phyloP scores from a whole-genome alignment of 2,329 filamentous ascomycete genomes.

The Alternaria solani region DNA sequence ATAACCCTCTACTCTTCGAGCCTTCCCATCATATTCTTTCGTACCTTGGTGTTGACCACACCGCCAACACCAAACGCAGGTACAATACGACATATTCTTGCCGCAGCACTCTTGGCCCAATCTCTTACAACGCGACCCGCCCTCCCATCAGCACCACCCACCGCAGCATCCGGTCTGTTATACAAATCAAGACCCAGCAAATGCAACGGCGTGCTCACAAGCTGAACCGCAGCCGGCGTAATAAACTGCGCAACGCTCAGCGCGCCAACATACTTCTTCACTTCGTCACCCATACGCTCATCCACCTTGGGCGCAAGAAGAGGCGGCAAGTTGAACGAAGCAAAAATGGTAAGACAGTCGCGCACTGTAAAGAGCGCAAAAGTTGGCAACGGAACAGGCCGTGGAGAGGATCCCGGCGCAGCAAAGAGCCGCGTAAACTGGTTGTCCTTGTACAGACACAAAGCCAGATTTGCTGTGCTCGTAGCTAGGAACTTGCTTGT shows the following conservation, averaged over 20 bases:
- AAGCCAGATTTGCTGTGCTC: slow-evolving; percentile 79
- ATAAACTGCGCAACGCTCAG: slow-evolving; percentile 74
- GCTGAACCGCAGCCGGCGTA: slow-evolving; percentile 79
- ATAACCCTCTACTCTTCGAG: slow-evolving; percentile 26
- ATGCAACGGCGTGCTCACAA: slow-evolving; percentile 83
- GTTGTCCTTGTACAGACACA: slow-evolving; percentile 90
- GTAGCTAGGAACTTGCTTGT: slow-evolving; percentile 83
- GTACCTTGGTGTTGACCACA: slow-evolving; percentile 79
- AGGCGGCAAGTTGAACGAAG: slow-evolving; percentile 87
- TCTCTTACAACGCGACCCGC: slow-evolving; percentile 73
- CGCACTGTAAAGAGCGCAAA: slow-evolving; percentile 82
- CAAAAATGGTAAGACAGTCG: slow-evolving; percentile 90
- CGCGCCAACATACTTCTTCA: slow-evolving; percentile 61
- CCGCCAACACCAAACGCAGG: slow-evolving; percentile 90
- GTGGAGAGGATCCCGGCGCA: slow-evolving; percentile 54
- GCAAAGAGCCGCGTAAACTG: slow-evolving; percentile 86
- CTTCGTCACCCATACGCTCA: slow-evolving; percentile 49
- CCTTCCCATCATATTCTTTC: slow-evolving; percentile 69
- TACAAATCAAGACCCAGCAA: slow-evolving; percentile 86
- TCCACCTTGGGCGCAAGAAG: slow-evolving; percentile 75
- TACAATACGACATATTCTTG: slow-evolving; percentile 83
- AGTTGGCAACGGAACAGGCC: slow-evolving; percentile 70
- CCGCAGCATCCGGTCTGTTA: slow-evolving; percentile 67
- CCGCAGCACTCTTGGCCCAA: slow-evolving; percentile 76
- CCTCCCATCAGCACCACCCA: slow-evolving; percentile 66